Percentiles rank a stretch among this genome's conserved stretches.
Evolutionary conservation across 371 early-diverging fungal genomes (phyloP).

Genomic region (Rhizomucor pusillus): DNA sequence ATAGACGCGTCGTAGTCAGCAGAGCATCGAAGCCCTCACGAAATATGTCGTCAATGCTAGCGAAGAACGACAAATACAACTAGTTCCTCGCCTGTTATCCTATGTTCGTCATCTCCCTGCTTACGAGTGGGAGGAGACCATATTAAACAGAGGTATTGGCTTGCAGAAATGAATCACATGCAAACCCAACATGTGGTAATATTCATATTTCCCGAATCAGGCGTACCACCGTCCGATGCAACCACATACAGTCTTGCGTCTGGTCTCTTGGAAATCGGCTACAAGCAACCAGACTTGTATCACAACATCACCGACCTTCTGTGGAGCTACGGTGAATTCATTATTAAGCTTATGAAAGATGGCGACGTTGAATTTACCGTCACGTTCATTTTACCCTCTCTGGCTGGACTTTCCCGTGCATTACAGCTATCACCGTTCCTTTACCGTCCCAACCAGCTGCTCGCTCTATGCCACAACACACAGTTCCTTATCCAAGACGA

Average conservation of each 20-base stretch:
- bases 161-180: not conserved
- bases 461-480: conserved; percentile 46
- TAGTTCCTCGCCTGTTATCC: conserved; percentile 34
- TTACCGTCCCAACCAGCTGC: conserved; percentile 46
- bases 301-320: conserved; percentile 31
- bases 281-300: conserved; percentile 33
- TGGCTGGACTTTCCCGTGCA: conserved; percentile 64
- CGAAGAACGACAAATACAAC: conserved; percentile 28
- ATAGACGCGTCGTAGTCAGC: conserved; percentile 43
- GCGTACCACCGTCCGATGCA: conserved; percentile 34
- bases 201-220: conserved; percentile 1
- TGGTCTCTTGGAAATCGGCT: conserved; percentile 52
- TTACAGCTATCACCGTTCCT: conserved; percentile 56
- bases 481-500: conserved; percentile 54
- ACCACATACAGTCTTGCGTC: conserved; percentile 36
- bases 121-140: conserved; percentile 32
- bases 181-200: not conserved
- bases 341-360: conserved; percentile 14
- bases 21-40: conserved; percentile 41
- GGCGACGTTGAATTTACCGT: conserved; percentile 45
- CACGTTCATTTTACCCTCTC: conserved; percentile 64
- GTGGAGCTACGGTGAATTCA: conserved; percentile 29
- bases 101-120: conserved; percentile 33
- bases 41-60: conserved; percentile 35
- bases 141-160: conserved; percentile 33